phyloP scores from a whole-genome alignment of 2,329 filamentous ascomycete species.

The Gyromitra esculenta region DNA sequence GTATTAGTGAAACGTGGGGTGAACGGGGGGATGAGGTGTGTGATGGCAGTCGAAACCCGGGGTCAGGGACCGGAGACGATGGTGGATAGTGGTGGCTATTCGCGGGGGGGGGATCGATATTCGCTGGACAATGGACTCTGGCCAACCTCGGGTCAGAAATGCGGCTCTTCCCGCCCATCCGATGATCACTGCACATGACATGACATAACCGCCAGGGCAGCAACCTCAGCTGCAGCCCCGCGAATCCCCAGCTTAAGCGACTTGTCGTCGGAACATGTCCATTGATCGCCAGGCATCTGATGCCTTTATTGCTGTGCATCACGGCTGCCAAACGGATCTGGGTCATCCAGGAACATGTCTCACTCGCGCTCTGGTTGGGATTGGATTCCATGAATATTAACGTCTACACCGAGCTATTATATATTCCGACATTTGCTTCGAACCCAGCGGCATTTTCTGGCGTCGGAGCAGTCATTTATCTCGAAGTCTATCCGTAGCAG shows the following conservation, averaged over 20 bases:
- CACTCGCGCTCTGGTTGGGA: not conserved
- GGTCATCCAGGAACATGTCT: not conserved
- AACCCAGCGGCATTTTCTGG: no score
- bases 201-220: conserved; percentile 17
- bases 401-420: no score
- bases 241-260: not conserved
- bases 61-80: not conserved
- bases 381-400: no score
- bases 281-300: conserved; percentile 6
- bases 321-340: not conserved
- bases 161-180: conserved; percentile 28
- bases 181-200: conserved; percentile 21
- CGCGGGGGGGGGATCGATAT: conserved; percentile 13
- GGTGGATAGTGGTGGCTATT: conserved; percentile 24
- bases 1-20: not conserved
- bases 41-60: not conserved
- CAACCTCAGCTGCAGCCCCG: not conserved
- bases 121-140: not conserved
- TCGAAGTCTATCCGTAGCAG: no score
- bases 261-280: not conserved
- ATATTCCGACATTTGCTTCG: no score
- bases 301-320: not conserved
- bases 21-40: not conserved
- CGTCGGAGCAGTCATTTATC: no score
- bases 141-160: conserved; percentile 15